Conservation (phyloP, 2,329 filamentous ascomycete genomes). For the Rasamsonia emersonii region DNA sequence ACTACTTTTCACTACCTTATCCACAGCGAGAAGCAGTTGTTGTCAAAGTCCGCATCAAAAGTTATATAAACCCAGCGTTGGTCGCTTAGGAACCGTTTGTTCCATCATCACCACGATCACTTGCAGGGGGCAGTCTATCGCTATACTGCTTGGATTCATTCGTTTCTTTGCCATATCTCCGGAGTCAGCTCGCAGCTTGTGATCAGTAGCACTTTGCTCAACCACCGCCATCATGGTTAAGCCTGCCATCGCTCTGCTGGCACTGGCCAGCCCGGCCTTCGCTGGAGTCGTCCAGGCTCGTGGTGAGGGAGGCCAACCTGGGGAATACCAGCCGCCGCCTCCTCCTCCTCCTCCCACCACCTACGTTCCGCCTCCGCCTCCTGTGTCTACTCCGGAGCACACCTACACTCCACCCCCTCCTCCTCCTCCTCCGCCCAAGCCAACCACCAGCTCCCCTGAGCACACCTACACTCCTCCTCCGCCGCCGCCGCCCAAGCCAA, state of each 20-base stretch:
- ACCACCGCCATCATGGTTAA: conserved; percentile 25
- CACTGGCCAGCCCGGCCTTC: conserved; percentile 26
- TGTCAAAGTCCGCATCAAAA: no score
- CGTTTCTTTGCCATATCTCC: conserved; percentile 12
- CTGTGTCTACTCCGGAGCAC: conserved; percentile 4
- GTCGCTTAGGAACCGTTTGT: not conserved
- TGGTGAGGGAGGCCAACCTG: conserved; percentile 7
- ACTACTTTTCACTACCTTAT: no score
- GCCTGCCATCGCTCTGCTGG: conserved; percentile 24
- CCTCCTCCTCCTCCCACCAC: conserved; percentile 5
- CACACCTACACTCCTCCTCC: conserved; percentile 5
- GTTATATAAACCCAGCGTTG: conserved; percentile 3
- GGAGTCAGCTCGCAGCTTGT: conserved; percentile 5
- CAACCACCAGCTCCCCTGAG: conserved; percentile 4
- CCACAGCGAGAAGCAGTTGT: no score
- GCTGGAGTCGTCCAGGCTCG: conserved; percentile 24
- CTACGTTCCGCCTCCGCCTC: conserved; percentile 4
- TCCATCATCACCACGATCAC: conserved; percentile 1
- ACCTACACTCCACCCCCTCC: conserved; percentile 9
- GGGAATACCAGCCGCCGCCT: conserved; percentile 2
- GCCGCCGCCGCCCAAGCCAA: conserved; percentile 4
- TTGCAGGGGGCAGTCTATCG: conserved; percentile 21
- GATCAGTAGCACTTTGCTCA: conserved; percentile 10
- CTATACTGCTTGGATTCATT: conserved; percentile 11
- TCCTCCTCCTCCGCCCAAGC: conserved; percentile 6